A percentile compares a stretch with the other conserved stretches of the same genome.
These are phyloP conservation scores for Naganishia randhawae DNA, from an alignment of 768 basidiomycete species.

Conservation along the genomic window DNA sequence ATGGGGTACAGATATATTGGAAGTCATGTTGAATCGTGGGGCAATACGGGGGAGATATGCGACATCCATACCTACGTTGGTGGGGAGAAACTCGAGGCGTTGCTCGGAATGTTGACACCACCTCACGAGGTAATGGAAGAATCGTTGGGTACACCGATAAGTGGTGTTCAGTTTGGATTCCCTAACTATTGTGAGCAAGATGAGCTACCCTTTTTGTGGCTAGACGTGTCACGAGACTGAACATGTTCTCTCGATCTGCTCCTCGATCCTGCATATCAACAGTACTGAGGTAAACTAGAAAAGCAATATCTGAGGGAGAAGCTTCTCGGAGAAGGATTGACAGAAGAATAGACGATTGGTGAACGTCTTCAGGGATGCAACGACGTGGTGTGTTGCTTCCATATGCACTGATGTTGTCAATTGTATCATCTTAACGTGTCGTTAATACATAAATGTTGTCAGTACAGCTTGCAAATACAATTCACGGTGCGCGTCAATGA, in stretches of 20 bases:
- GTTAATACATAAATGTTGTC: neutral
- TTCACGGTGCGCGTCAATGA: neutral
- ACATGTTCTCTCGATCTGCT: neutral
- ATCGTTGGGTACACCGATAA: neutral
- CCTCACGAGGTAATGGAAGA: neutral
- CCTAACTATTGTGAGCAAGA: neutral
- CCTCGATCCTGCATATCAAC: neutral
- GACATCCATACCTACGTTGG: conserved; percentile 19
- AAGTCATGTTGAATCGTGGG: conserved; percentile 11
- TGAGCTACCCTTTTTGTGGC: neutral
- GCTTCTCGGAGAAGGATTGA: neutral
- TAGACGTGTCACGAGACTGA: neutral
- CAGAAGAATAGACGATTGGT: neutral
- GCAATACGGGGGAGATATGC: neutral
- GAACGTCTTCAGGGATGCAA: neutral
- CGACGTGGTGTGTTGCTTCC: no score
- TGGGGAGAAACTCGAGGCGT: neutral
- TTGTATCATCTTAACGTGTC: neutral
- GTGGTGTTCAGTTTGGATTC: neutral
- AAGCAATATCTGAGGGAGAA: no score
- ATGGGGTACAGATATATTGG: conserved; percentile 12
- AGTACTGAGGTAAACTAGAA: no score
- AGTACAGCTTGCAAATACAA: neutral
- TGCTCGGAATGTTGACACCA: neutral
- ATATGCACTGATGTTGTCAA: neutral